Base-by-base conservation (phyloP, 345 rosid species). In the Kandelia obovata region DNA sequence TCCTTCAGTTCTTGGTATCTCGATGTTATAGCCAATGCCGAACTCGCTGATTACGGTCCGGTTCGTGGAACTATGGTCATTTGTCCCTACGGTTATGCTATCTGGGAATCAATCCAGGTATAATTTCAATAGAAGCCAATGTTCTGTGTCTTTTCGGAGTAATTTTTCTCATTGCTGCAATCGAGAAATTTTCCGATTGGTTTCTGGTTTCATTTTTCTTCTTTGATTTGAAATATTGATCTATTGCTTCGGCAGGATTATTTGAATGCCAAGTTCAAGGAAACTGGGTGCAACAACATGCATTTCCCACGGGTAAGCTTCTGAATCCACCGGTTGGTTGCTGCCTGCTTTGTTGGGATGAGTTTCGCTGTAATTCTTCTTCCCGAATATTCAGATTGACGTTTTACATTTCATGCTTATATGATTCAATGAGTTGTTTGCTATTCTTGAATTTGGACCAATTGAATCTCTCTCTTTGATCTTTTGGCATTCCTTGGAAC, bases 101-200 rank as follows among this genome's bases (percentile, higher is more conserved):
- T 94, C 37, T 89, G 96, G 97, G 97, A 94, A 84, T 92, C 96
- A 21, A 94, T 94, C 78, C 97, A 94, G 97, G 98, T 94, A 43
- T 11, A 43, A 43, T 2, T 30, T 21, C 37, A 23, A 34, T 1
- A 8, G 49, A 43, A 43, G 49, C 13, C 49, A 43, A 11, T 51
- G 11, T 16, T 15, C 35, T 52, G 20, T 30, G 16, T 13, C 64
- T 63, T 63, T 31, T 9, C 13, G 59, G 34, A 28, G 57, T 32
- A 13, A 13, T 31, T 43, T 43, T 13, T 43, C 49, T 13, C 16
- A 13, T 43, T 43, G 49, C 49, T 3, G 49, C 49, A 13, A 43
- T 13, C 17, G 49, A 43, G 13, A 43, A 13, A 13, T 2, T 2
- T 43, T 11, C 17, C 1, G 17, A 11, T 11, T 11, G 17, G 49